Evolutionary conservation across 2,329 filamentous ascomycete species (phyloP), one percentile per base, ranked within the genome.

Genomic region (Diplodia mutila): DNA sequence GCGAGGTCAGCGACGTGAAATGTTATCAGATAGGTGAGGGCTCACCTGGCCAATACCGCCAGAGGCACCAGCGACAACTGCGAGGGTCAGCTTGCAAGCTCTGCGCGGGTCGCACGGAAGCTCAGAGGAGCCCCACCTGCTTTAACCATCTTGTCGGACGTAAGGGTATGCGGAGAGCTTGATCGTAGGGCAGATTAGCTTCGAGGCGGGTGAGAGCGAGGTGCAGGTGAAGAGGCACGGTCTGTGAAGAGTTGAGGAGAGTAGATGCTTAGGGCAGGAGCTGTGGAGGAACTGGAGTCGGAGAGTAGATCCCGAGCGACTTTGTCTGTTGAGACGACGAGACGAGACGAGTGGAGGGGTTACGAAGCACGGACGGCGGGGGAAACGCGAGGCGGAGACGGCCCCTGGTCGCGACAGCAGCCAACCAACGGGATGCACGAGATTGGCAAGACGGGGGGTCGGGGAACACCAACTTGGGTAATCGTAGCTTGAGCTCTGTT

Each of bases 31-130:
- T n/a, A 18, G 51, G 37, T 32, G 66, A 39, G 32, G 27, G 34
- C 84, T 76, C 80, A 96, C 94, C 90, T 97, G 94, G 82, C 94
- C 95, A 89, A 99, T 99, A 85, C 95, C 95, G 84, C 95, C 95
- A 81, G 94, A 90, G 80, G 94, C 95, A 83, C 95, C 95, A 84
- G 95, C 93, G 85, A 99, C 94, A 79, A 85, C 86, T 87, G 73
- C 12, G 53, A 49, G 25, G 57, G 64, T 68, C 51, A 53, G 65
- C 52, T 55, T 42, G 48, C 46, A 59, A 61, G 51, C 39, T 49
- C 51, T 25, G 49, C 49, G 66, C 37, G 66, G 49, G 59, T 51
- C 42, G 49, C 46, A 52, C 66, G 37, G 66, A 48, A 65, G 53
- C 52, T 25, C 52, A 21, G 49, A 25, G 46, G 27, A 37, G 59